Evolutionary conservation across 1,139 yeast species (phyloP).

Genomic region (Suhomyces ambrosiae): DNA sequence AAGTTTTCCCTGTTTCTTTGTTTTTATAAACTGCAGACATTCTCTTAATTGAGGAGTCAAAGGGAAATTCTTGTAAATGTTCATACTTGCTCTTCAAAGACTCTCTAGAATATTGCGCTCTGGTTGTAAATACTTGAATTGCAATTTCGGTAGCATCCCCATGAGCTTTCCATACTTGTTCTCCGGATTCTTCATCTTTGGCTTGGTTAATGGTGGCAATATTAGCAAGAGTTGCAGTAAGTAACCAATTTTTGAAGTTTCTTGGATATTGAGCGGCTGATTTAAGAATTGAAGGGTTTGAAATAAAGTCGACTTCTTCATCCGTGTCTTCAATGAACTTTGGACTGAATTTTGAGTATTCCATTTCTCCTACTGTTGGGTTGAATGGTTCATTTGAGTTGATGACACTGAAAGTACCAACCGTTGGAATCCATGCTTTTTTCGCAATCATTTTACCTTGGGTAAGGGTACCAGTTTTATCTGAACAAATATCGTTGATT

Average conservation of each 20-base stretch:
- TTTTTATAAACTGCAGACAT: slow-evolving; percentile 48
- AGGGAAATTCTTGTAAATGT: slow-evolving; percentile 35
- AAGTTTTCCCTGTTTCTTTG: slow-evolving; percentile 15
- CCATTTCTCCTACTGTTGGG: slow-evolving; percentile 36
- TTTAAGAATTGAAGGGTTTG: slow-evolving; percentile 13
- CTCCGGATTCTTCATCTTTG: slow-evolving; percentile 29
- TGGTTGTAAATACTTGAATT: slow-evolving; percentile 36
- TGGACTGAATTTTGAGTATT: slow-evolving; percentile 28
- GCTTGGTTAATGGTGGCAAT: slow-evolving; percentile 33
- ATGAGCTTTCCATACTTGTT: slow-evolving; percentile 36
- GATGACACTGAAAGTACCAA: slow-evolving; percentile 36
- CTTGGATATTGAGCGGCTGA: slow-evolving; percentile 13
- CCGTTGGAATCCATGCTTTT: slow-evolving; percentile 38
- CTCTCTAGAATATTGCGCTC: slow-evolving; percentile 29
- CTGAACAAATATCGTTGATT: slow-evolving; percentile 53
- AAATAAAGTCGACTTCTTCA: slow-evolving; percentile 33
- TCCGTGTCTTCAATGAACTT: slow-evolving; percentile 29
- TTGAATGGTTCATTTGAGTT: slow-evolving; percentile 45
- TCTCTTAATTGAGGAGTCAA: slow-evolving; percentile 44
- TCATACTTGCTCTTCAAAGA: slow-evolving; percentile 17
- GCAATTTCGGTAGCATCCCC: slow-evolving; percentile 44
- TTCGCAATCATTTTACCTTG: slow-evolving; percentile 52
- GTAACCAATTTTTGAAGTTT: slow-evolving; percentile 26
- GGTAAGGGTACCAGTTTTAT: slow-evolving; percentile 58
- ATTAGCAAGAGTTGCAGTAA: slow-evolving; percentile 37